Evolutionary conservation across 352 stramenopile genomes (phyloP).

Genomic region (Saprolegnia parasitica): DNA sequence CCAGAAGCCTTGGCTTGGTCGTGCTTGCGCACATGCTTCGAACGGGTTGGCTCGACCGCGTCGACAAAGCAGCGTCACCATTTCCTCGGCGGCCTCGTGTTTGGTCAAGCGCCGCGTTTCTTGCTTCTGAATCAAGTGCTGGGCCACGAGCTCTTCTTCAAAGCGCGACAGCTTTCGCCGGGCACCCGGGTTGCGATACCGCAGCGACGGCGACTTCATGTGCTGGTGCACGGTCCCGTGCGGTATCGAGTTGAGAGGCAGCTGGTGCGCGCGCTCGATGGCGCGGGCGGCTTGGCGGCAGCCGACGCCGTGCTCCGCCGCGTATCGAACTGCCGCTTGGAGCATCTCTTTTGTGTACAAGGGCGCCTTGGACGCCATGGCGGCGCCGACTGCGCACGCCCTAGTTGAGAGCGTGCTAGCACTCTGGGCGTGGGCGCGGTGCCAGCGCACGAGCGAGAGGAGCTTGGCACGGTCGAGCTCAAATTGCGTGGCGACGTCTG

Average conservation of each 20-base stretch:
- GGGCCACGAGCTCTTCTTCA: conserved; percentile 20
- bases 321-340: conserved; percentile 12
- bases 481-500: background rate
- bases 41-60: conserved; percentile 23
- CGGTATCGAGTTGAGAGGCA: conserved; percentile 22
- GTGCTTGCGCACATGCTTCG: background rate
- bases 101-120: conserved; percentile 24
- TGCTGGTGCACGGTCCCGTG: conserved; percentile 24
- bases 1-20: conserved; percentile 26
- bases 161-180: conserved; percentile 18
- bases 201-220: conserved; percentile 8
- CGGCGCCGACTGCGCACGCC: too few species aligned
- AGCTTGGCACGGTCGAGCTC: conserved; percentile 12
- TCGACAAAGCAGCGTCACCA: conserved; percentile 15
- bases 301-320: background rate
- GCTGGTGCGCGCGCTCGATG: conserved; percentile 2
- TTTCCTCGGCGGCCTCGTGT: conserved; percentile 4
- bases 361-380: background rate
- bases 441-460: conserved; percentile 6
- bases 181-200: conserved; percentile 8
- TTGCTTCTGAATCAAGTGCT: conserved; percentile 22
- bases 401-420: background rate
- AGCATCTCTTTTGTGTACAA: conserved; percentile 22
- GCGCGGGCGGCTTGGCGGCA: conserved; percentile 15
- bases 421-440: background rate